A percentile compares a stretch with the other conserved stretches of the same genome.
phyloP scores from a whole-genome alignment of 495 filamentous ascomycete species.

The Aspergillus asperescens region DNA sequence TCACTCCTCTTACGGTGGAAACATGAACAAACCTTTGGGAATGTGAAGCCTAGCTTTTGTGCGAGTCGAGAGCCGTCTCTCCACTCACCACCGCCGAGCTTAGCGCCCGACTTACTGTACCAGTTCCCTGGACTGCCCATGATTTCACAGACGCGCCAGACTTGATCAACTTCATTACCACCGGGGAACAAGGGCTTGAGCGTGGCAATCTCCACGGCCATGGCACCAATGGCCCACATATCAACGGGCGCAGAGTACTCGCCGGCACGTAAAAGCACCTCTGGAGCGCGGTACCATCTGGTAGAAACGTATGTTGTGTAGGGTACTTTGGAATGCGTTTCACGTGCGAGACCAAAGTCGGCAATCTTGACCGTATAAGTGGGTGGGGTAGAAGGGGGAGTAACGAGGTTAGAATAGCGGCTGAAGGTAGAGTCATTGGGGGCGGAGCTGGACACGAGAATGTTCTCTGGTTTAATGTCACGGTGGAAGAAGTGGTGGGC shows the following conservation, averaged over 20 bases:
- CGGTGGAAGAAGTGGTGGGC: conserved; percentile 97
- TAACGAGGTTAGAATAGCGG: conserved; percentile 88
- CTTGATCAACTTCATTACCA: conserved; percentile 97
- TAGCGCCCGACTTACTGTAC: conserved; percentile 83
- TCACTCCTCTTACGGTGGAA: neutral
- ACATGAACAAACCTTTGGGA: conserved; percentile 67
- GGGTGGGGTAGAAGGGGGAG: conserved; percentile 89
- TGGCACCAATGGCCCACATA: conserved; percentile 98
- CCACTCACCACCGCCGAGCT: conserved; percentile 96
- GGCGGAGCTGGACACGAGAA: conserved; percentile 89
- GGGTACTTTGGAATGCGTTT: conserved; percentile 91
- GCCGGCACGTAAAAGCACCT: conserved; percentile 89
- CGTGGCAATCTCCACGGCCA: conserved; percentile 98
- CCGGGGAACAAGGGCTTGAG: conserved; percentile 96
- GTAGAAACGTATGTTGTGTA: conserved; percentile 99
- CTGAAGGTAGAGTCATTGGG: conserved; percentile 80
- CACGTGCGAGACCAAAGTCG: conserved; percentile 96
- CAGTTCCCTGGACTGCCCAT: conserved; percentile 99
- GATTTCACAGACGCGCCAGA: conserved; percentile 98
- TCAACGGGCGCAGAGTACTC: conserved; percentile 98
- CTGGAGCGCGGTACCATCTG: conserved; percentile 95
- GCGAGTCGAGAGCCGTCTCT: conserved; percentile 88
- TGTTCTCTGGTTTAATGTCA: conserved; percentile 99
- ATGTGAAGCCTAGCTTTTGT: conserved; percentile 95
- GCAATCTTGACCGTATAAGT: conserved; percentile 97